Evolutionary conservation across 2,329 filamentous ascomycete genomes (phyloP).

Genomic region (Fusarium mexicanum): DNA sequence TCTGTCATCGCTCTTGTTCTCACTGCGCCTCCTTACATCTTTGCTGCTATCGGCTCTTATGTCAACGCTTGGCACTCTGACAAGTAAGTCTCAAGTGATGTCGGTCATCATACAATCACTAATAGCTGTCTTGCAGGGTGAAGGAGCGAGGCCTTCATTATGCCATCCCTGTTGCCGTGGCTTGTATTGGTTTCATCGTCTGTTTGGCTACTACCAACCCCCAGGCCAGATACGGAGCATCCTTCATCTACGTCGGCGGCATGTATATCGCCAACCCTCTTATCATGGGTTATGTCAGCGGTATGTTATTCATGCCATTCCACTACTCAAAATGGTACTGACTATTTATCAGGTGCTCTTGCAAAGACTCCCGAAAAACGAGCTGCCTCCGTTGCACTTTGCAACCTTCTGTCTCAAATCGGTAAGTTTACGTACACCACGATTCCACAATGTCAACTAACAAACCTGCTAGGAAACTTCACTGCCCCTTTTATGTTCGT

Average conservation of each 20-base stretch:
- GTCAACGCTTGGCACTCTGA: constrained; percentile 20
- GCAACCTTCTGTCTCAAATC: constrained; percentile 7
- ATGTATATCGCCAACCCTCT: constrained; percentile 23
- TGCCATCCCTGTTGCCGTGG: constrained; percentile 1
- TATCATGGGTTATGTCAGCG: constrained; percentile 18
- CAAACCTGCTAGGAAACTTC: not conserved
- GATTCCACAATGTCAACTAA: accelerated
- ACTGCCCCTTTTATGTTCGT: constrained; percentile 21
- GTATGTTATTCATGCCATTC: accelerated
- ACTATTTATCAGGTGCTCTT: not conserved
- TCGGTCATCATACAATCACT: accelerated
- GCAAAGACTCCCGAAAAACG: constrained; percentile 8
- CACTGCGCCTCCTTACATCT: constrained; percentile 6
- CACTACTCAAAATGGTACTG: accelerated
- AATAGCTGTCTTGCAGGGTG: not conserved
- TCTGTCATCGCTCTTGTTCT: constrained; percentile 9
- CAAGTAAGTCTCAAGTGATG: not conserved
- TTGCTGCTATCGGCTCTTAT: constrained; percentile 12
- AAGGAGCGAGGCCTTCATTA: constrained; percentile 12
- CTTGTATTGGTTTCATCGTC: constrained; percentile 8
- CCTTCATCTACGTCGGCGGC: not conserved
- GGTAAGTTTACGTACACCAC: accelerated
- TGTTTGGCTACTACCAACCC: not conserved
- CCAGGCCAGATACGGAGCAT: constrained; percentile 4
- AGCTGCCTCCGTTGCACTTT: constrained; percentile 8